These are phyloP conservation scores for Schizochytrium sp. DNA, from an alignment of 108 stramenopile species.

Conservation along the genomic window DNA sequence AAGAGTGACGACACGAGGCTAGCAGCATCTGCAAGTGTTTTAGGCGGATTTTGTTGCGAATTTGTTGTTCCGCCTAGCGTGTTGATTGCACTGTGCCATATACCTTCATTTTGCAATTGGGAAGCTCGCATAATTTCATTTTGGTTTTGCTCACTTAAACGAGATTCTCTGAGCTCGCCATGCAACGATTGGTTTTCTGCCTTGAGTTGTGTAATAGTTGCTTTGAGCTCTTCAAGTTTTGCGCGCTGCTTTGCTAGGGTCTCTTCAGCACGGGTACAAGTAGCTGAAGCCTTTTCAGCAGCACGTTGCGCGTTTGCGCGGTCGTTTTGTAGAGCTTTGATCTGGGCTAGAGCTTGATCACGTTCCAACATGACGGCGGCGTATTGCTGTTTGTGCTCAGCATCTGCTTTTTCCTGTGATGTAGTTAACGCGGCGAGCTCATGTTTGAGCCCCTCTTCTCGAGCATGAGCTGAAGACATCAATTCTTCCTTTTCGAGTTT, in stretches of 20 bases:
- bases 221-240: not conserved
- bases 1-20: not conserved
- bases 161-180: not conserved
- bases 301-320: not conserved
- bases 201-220: not conserved
- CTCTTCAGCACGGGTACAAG: not conserved
- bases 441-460: no score
- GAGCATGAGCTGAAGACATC: no score
- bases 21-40: not conserved
- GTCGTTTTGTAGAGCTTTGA: not conserved
- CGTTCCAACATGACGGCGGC: no score
- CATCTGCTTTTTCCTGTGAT: no score
- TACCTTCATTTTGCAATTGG: not conserved
- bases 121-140: not conserved
- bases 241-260: not conserved
- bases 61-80: not conserved
- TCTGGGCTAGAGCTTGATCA: not conserved
- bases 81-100: not conserved
- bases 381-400: no score
- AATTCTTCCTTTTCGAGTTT: not conserved
- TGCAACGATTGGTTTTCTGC: not conserved
- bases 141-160: not conserved
- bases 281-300: not conserved
- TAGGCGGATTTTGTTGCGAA: not conserved
- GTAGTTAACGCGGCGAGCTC: no score